phyloP scores from a whole-genome alignment of 2,329 filamentous ascomycete genomes.

The Venturia asperata region DNA sequence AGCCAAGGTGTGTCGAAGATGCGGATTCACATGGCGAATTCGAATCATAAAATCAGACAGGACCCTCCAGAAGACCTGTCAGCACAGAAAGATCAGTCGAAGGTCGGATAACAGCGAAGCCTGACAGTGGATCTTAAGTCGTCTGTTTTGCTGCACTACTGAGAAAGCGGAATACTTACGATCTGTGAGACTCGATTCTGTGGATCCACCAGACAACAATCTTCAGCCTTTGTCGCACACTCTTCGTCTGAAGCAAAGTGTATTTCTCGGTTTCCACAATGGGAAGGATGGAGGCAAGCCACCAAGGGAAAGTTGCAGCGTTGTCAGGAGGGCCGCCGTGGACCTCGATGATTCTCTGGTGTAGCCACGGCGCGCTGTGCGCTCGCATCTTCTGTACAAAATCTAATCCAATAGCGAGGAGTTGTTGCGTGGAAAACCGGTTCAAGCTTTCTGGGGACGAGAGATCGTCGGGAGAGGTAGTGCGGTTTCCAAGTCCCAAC shows the following conservation, averaged over 20 bases:
- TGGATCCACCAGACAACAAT: constrained; percentile 74
- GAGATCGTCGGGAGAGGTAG: constrained; percentile 22
- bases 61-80: constrained; percentile 19
- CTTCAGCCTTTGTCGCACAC: constrained; percentile 74
- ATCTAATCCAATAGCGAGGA: constrained; percentile 57
- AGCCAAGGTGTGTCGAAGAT: constrained; percentile 14
- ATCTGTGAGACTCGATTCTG: constrained; percentile 61
- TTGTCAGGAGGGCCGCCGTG: constrained; percentile 74
- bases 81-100: constrained; percentile 16
- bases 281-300: constrained; percentile 78
- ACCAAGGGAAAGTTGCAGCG: constrained; percentile 75
- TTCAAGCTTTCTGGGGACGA: constrained; percentile 35
- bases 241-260: constrained; percentile 61
- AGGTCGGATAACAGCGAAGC: not conserved
- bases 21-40: not conserved
- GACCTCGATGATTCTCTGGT: constrained; percentile 61
- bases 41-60: constrained; percentile 16
- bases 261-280: constrained; percentile 76
- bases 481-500: constrained; percentile 21
- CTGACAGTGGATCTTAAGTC: not conserved
- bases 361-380: constrained; percentile 66
- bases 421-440: constrained; percentile 59
- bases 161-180: constrained; percentile 49
- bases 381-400: constrained; percentile 65
- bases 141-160: not conserved